Percentiles rank a stretch among this genome's conserved stretches.
phyloP scores from a whole-genome alignment of 768 basidiomycete genomes.

The Suillus subluteus region DNA sequence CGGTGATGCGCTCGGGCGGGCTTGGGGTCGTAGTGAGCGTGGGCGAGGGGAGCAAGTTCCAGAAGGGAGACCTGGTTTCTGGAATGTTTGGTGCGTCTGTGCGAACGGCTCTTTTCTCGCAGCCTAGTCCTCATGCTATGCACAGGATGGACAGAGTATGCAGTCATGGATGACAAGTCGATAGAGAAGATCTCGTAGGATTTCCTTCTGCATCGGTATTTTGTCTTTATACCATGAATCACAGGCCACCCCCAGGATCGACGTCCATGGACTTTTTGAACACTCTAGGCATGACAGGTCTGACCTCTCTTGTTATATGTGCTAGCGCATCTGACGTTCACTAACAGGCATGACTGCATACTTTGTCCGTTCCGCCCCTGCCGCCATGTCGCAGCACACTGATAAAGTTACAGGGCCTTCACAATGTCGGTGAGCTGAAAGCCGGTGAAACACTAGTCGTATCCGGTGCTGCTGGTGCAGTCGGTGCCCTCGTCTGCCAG shows the following conservation, averaged over 20 bases:
- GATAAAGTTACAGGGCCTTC: constrained; percentile 61
- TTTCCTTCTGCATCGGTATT: neutral
- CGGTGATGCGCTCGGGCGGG: constrained; percentile 74
- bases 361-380: constrained; percentile 55
- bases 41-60: constrained; percentile 56
- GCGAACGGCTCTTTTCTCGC: neutral
- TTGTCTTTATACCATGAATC: constrained; percentile 1
- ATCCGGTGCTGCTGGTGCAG: constrained; percentile 91
- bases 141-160: constrained; percentile 80
- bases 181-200: constrained; percentile 61
- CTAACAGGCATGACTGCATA: constrained; percentile 82
- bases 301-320: constrained; percentile 17
- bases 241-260: constrained; percentile 61
- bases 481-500: constrained; percentile 84
- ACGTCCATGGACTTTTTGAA: constrained; percentile 80
- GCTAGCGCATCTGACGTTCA: neutral
- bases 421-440: constrained; percentile 80
- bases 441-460: constrained; percentile 84
- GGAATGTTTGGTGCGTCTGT: constrained; percentile 58
- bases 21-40: constrained; percentile 67
- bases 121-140: neutral
- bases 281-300: constrained; percentile 75
- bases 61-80: constrained; percentile 70
- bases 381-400: constrained; percentile 12
- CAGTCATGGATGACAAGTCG: constrained; percentile 56